phyloP scores from a whole-genome alignment of 805 yeast species.

The Yamadazyma akitaensis region DNA sequence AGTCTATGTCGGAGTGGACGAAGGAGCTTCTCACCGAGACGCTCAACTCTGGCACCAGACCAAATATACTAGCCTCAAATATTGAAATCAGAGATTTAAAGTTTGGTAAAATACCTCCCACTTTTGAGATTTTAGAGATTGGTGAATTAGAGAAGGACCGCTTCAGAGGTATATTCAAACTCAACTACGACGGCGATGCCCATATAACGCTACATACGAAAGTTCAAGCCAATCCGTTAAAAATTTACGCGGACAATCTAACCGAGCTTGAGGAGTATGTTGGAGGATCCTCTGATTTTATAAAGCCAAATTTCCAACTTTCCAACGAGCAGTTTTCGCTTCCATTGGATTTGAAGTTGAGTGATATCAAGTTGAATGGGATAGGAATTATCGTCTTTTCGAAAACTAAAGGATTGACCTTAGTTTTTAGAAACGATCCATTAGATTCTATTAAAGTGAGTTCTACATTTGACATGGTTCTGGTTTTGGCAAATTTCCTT shows the following conservation, averaged over 20 bases:
- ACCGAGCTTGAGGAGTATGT: constrained; percentile 29
- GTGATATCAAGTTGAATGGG: constrained; percentile 70
- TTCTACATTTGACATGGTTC: constrained; percentile 83
- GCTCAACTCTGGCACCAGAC: constrained; percentile 67
- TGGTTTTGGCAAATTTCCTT: constrained; percentile 76
- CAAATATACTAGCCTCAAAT: constrained; percentile 65
- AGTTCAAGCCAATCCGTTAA: constrained; percentile 81
- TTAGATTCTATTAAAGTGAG: constrained; percentile 76
- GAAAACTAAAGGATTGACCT: constrained; percentile 76
- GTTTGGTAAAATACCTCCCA: constrained; percentile 73
- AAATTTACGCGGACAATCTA: constrained; percentile 53
- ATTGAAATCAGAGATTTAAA: constrained; percentile 65
- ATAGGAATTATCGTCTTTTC: constrained; percentile 83
- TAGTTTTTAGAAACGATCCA: constrained; percentile 88
- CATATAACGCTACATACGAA: constrained; percentile 70
- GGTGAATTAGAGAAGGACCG: constrained; percentile 77
- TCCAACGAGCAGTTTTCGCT: constrained; percentile 68
- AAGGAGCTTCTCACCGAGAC: constrained; percentile 66
- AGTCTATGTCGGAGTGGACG: constrained; percentile 59
- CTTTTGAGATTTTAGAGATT: constrained; percentile 73
- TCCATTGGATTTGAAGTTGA: constrained; percentile 72
- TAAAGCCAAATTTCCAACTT: constrained; percentile 63
- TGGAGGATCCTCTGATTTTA: constrained; percentile 39
- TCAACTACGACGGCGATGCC: constrained; percentile 73
- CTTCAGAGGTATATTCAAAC: constrained; percentile 78